Conservation (phyloP, 2,329 filamentous ascomycete genomes). For the Penicillium decumbens region DNA sequence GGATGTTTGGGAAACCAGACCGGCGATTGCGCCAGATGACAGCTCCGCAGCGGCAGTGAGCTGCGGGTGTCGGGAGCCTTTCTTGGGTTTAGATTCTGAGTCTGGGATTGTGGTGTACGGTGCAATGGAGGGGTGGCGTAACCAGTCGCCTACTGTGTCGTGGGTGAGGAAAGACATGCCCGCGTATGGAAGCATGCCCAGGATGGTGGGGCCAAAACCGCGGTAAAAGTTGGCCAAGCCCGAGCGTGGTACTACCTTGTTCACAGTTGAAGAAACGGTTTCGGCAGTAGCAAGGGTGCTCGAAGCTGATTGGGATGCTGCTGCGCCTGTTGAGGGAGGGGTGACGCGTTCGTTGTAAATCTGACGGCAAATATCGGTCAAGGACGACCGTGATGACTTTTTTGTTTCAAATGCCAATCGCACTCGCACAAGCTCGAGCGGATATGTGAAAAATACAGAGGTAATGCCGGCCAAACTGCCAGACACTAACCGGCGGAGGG, state of each 20-base stretch:
- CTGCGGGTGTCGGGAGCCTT: conserved; percentile 58
- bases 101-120: conserved; percentile 69
- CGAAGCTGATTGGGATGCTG: conserved; percentile 29
- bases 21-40: conserved; percentile 75
- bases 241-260: conserved; percentile 54
- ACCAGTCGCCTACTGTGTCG: conserved; percentile 78
- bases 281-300: conserved; percentile 40
- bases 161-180: conserved; percentile 94
- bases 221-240: conserved; percentile 91
- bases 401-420: conserved; percentile 93
- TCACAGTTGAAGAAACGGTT: conserved; percentile 38
- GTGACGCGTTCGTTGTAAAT: conserved; percentile 75
- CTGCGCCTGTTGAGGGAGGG: conserved; percentile 24
- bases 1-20: conserved; percentile 81
- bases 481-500: conserved; percentile 58
- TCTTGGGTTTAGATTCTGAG: conserved; percentile 42
- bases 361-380: conserved; percentile 71
- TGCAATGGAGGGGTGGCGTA: conserved; percentile 65
- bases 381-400: conserved; percentile 61
- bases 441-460: conserved; percentile 94
- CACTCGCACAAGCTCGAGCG: conserved; percentile 86
- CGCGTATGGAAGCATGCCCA: conserved; percentile 95
- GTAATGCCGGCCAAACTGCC: conserved; percentile 63
- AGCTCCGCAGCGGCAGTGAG: conserved; percentile 85
- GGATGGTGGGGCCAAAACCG: conserved; percentile 81